Percentiles rank a stretch among this genome's conserved stretches.
Evolutionary conservation across 1,284 basidiomycete species (phyloP).

Genomic region (Exobasidium rhododendri): DNA sequence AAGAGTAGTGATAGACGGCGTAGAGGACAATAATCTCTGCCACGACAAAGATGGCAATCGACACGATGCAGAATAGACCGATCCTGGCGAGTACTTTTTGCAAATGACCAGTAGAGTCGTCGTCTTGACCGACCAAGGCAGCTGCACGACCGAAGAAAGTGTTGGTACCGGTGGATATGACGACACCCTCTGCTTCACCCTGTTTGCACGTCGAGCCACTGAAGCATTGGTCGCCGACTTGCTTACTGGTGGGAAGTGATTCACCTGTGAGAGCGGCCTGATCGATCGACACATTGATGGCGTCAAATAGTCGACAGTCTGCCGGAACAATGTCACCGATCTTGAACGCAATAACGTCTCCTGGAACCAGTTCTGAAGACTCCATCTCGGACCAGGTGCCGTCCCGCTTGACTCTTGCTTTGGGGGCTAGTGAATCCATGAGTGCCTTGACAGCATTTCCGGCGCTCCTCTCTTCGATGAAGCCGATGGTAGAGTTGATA

Average conservation of each 20-base stretch:
- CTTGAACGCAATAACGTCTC: constrained; percentile 60
- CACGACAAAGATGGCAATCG: constrained; percentile 28
- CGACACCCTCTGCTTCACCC: constrained; percentile 37
- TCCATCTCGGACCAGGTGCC: constrained; percentile 30
- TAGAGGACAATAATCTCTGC: constrained; percentile 58
- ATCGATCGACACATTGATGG: constrained; percentile 43
- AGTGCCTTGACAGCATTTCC: constrained; percentile 98
- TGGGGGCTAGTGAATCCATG: constrained; percentile 97
- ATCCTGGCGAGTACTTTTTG: constrained; percentile 64
- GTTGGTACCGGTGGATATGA: constrained; percentile 40
- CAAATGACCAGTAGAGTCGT: constrained; percentile 89
- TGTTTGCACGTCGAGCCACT: constrained; percentile 21
- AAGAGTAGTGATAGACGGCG: constrained; percentile 58
- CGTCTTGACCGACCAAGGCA: constrained; percentile 67
- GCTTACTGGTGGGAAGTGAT: constrained; percentile 42
- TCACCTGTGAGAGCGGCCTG: constrained; percentile 48
- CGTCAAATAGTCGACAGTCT: constrained; percentile 37
- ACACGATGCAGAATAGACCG: constrained; percentile 68
- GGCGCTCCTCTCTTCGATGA: constrained; percentile 93
- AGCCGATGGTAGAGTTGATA: constrained; percentile 95
- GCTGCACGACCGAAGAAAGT: constrained; percentile 57
- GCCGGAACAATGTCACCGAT: constrained; percentile 43
- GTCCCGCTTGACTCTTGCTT: constrained; percentile 64
- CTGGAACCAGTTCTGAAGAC: constrained; percentile 48
- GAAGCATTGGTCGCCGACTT: constrained; percentile 24